Base-by-base conservation (phyloP, 2,329 filamentous ascomycete species). In the Xylariales sp. region DNA sequence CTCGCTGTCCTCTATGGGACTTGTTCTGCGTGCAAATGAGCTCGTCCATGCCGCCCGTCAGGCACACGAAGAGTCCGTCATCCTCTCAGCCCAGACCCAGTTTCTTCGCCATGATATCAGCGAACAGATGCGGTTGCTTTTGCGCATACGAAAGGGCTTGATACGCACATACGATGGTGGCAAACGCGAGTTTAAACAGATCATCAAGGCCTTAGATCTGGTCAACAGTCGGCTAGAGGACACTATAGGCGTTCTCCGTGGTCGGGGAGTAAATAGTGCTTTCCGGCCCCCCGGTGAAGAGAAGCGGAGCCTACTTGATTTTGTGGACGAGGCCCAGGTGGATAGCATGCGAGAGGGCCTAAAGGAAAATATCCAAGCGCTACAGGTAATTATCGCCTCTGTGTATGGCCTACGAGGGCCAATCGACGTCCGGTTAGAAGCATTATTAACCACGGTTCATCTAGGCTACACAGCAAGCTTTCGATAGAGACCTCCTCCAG, bases 1-100 rank as follows among this genome's bases (percentile, higher is more conserved):
- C 52, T 94, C 94, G 0, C 86, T 98, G 4, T 92, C 92, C 16
- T 93, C 93, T 10, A 94, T 97, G 78, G 89, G 86, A 49, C 90
- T 92, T 68, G 93, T 97, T 59, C 90, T 93, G 77, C 92, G 93
- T 67, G 94, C 94, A 71, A 94, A 96, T 77, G 92, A 97, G 75
- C 90, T 97, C 64, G 91, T 96, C 52, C 93, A 89, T 23, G 84
- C 88, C 14, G 93, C 94, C 4, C 90, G 93, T 41, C 83, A 86
- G 39, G 87, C 93, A 41, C 85, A 97, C 71, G 93, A 97, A 76
- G 91, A 96, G 73, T 90, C 90, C 55, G 90, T 93, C 61, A 85
- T 94, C 9, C 85, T 97, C 3, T 86, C 87, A 28, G 89, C 92
- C 7, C 86, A 91, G 74, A 89, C 90, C 0, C 84, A 83, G n/a